phyloP scores from a whole-genome alignment of 2,329 filamentous ascomycete species.

The Epichloe sp. region DNA sequence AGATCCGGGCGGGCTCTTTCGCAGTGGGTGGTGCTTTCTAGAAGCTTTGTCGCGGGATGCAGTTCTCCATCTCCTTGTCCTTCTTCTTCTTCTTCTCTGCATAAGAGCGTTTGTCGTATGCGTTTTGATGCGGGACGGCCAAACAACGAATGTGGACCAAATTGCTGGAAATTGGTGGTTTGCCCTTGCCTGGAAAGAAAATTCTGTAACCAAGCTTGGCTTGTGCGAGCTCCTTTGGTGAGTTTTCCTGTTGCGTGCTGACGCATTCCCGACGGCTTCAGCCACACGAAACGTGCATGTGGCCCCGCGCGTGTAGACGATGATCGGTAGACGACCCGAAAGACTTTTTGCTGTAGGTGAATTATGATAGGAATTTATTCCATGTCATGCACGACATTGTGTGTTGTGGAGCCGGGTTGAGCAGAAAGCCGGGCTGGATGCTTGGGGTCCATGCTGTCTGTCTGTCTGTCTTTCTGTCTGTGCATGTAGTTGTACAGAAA shows the following conservation, averaged over 20 bases:
- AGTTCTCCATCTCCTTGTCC: neutral
- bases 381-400: neutral
- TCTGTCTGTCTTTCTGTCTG: too few species aligned
- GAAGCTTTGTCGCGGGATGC: neutral
- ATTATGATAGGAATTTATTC: neutral
- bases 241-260: neutral
- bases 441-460: too few species aligned
- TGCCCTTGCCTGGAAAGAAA: too few species aligned
- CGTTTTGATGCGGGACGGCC: too few species aligned
- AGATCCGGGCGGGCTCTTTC: neutral
- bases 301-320: neutral
- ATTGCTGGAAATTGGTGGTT: too few species aligned
- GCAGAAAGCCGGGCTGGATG: neutral
- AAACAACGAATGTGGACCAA: too few species aligned
- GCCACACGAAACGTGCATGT: neutral
- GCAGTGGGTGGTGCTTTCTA: neutral
- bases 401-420: neutral
- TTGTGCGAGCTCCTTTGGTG: too few species aligned
- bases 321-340: neutral
- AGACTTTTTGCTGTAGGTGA: neutral
- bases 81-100: too few species aligned
- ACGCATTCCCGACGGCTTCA: neutral
- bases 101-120: too few species aligned
- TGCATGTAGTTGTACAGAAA: too few species aligned
- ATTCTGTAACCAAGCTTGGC: too few species aligned